These are phyloP conservation scores for Raphanus hybrid DNA, from an alignment of 441 rosid genomes.

Conservation along the genomic window DNA sequence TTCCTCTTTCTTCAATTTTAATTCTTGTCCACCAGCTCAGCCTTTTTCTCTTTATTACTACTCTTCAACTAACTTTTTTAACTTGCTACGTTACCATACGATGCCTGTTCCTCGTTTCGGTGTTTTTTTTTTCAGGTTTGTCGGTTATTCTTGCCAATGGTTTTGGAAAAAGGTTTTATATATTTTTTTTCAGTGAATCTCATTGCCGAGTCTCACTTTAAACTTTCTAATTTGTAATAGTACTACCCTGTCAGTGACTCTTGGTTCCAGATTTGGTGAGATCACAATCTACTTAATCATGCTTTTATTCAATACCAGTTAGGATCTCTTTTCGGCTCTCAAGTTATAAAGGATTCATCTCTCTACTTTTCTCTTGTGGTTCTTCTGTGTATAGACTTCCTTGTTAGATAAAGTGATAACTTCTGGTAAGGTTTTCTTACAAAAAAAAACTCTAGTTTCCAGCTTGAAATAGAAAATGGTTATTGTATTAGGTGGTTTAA, in stretches of 20 bases:
- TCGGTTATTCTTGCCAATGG: slow-evolving; percentile 28
- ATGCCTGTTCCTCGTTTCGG: slow-evolving; percentile 18
- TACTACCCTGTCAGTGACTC: slow-evolving; percentile 6
- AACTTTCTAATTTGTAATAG: not conserved
- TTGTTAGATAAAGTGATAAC: not conserved
- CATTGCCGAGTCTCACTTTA: not conserved
- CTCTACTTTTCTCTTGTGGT: slow-evolving; percentile 3
- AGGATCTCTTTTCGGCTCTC: not conserved
- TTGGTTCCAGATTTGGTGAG: slow-evolving; percentile 26
- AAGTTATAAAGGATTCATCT: not conserved
- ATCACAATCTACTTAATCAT: slow-evolving; percentile 7
- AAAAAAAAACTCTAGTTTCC: too few relatives aligned
- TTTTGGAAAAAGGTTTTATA: slow-evolving; percentile 9
- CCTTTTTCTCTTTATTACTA: slow-evolving; percentile 18
- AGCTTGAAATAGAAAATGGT: not conserved
- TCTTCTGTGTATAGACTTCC: not conserved
- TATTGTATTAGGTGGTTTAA: slow-evolving; percentile 3
- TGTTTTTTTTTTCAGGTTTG: slow-evolving; percentile 31
- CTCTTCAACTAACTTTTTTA: slow-evolving; percentile 28
- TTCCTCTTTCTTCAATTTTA: not conserved
- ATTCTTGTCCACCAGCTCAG: too few relatives aligned
- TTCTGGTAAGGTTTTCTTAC: not conserved
- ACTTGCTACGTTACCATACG: not conserved
- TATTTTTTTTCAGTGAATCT: not conserved
- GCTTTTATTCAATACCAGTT: not conserved